Evolutionary conservation across 345 rosid genomes (phyloP).

Genomic region (Eutrema japonicum): DNA sequence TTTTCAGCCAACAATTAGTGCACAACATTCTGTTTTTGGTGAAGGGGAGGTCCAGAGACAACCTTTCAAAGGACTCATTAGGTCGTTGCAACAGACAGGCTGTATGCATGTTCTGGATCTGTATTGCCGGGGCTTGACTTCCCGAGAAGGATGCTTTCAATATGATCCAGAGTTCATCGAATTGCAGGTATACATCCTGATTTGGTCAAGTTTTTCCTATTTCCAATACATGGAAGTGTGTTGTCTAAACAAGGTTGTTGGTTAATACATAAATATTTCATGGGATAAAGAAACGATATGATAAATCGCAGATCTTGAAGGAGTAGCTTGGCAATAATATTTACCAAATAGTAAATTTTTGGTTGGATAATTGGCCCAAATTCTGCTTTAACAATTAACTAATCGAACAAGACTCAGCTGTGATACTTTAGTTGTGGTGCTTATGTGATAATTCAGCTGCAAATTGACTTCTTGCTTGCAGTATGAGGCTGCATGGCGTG

Average conservation of each 20-base stretch:
- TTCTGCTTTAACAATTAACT: neutral
- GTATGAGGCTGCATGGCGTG: conserved; percentile 99
- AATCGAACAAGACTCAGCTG: neutral
- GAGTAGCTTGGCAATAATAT: conserved; percentile 18
- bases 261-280: conserved; percentile 7
- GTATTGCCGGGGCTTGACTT: conserved; percentile 86
- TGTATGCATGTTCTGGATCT: conserved; percentile 86
- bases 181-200: conserved; percentile 69
- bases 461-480: conserved; percentile 49
- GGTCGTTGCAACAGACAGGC: conserved; percentile 92
- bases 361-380: conserved; percentile 16
- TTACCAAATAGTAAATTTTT: conserved; percentile 7
- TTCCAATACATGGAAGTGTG: conserved; percentile 5
- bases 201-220: conserved; percentile 13
- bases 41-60: conserved; percentile 57
- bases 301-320: conserved; percentile 17
- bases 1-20: conserved; percentile 41
- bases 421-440: conserved; percentile 23
- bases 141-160: conserved; percentile 67
- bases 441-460: conserved; percentile 28
- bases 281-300: conserved; percentile 28
- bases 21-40: conserved; percentile 47
- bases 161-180: conserved; percentile 78
- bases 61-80: conserved; percentile 87
- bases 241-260: conserved; percentile 21